These are phyloP conservation scores for Microthlaspi erraticum DNA, from an alignment of 345 rosid genomes.

Conservation along the genomic window DNA sequence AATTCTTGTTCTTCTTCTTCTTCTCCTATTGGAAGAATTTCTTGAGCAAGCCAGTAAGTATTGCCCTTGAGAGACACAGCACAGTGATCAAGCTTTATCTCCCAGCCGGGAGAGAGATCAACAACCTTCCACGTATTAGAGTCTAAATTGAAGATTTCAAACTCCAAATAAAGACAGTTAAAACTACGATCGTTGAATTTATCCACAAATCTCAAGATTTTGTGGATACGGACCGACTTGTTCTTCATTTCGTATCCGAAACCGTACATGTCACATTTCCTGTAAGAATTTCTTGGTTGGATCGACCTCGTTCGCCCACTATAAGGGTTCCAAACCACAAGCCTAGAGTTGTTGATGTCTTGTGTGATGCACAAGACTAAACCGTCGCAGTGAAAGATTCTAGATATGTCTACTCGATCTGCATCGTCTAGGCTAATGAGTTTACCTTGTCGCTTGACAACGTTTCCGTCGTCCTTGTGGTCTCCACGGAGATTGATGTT, in stretches of 20 bases:
- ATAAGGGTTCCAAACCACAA: neutral
- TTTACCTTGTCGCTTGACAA: neutral
- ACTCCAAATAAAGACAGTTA: neutral
- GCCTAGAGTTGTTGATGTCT: neutral
- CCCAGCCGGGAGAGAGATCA: slow-evolving; percentile 14
- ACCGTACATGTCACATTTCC: neutral
- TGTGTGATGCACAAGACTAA: slow-evolving; percentile 2
- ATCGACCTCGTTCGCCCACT: neutral
- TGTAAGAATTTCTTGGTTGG: neutral
- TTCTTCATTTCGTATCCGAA: neutral
- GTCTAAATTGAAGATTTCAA: slow-evolving; percentile 5
- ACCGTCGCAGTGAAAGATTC: neutral
- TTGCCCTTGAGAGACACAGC: slow-evolving; percentile 8
- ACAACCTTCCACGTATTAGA: slow-evolving; percentile 1
- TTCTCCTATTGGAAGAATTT: neutral
- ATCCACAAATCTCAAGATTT: neutral
- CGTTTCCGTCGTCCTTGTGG: neutral
- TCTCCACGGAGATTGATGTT: neutral
- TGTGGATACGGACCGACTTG: neutral
- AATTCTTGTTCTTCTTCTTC: too few relatives aligned
- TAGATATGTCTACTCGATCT: neutral
- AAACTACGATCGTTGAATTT: too few relatives aligned
- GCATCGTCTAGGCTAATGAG: slow-evolving; percentile 5
- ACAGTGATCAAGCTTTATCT: neutral
- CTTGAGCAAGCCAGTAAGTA: slow-evolving; percentile 25